phyloP scores from a whole-genome alignment of 495 filamentous ascomycete species.

The Hypoxylon lenormandii region DNA sequence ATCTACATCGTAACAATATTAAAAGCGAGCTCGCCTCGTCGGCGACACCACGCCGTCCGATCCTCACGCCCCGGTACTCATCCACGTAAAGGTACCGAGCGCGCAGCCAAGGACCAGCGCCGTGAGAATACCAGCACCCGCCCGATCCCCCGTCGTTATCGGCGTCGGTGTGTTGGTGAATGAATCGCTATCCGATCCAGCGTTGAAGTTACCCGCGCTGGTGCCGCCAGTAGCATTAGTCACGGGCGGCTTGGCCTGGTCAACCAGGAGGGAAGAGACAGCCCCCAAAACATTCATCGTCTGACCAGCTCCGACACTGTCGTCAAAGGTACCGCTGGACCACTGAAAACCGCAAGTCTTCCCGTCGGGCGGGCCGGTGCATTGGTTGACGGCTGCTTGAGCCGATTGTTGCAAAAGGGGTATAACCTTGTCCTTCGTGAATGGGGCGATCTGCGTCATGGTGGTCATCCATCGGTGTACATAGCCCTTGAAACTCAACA shows the following conservation, averaged over 20 bases:
- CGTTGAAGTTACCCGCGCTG: conserved; percentile 69
- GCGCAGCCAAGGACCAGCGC: conserved; percentile 52
- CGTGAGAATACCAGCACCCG: conserved; percentile 69
- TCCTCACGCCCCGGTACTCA: conserved; percentile 44
- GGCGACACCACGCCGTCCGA: no score
- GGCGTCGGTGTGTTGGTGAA: conserved; percentile 40
- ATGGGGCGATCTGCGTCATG: conserved; percentile 77
- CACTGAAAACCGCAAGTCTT: conserved; percentile 75
- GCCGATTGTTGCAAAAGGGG: conserved; percentile 71
- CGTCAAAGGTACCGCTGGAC: conserved; percentile 70
- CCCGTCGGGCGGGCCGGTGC: conserved; percentile 68
- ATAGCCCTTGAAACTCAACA: conserved; percentile 84
- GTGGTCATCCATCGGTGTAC: conserved; percentile 80
- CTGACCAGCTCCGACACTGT: conserved; percentile 65
- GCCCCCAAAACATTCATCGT: conserved; percentile 68
- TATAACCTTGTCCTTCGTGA: conserved; percentile 69
- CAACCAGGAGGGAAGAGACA: conserved; percentile 61
- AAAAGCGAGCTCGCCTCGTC: conserved; percentile 2
- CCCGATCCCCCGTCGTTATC: conserved; percentile 66
- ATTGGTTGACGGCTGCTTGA: conserved; percentile 73
- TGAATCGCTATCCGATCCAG: conserved; percentile 59
- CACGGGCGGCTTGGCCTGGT: conserved; percentile 56
- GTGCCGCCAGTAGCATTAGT: conserved; percentile 68
- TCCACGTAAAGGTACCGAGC: conserved; percentile 50
- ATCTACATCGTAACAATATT: conserved; percentile 2